A percentile compares a stretch with the other conserved stretches of the same genome.
phyloP scores from a whole-genome alignment of 306 rosid genomes.

The Trifolium repens region DNA sequence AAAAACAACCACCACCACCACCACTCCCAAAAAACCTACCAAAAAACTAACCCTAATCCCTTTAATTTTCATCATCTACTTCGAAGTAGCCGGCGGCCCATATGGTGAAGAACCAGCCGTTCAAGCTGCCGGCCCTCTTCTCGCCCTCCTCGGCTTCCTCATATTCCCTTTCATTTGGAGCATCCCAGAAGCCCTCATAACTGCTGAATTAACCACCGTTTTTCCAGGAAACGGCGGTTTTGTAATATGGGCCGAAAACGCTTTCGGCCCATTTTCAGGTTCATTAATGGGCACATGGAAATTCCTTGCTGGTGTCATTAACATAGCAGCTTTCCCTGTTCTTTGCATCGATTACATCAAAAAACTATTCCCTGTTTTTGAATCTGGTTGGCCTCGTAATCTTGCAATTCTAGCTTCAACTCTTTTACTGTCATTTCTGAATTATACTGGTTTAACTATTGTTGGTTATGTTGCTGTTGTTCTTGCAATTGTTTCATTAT shows the following conservation, averaged over 20 bases:
- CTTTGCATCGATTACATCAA: conserved; percentile 46
- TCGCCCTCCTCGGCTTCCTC: conserved; percentile 45
- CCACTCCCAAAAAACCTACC: not conserved
- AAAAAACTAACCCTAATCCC: conserved; percentile 49
- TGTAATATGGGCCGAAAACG: conserved; percentile 46
- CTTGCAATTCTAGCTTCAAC: conserved; percentile 28
- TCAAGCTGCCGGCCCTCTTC: conserved; percentile 48
- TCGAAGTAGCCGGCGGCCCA: conserved; percentile 55
- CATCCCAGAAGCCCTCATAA: conserved; percentile 46
- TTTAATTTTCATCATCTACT: conserved; percentile 50
- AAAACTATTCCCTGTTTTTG: conserved; percentile 35
- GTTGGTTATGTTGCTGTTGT: conserved; percentile 46
- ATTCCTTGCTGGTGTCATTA: conserved; percentile 51
- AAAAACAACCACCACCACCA: not conserved
- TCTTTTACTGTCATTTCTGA: conserved; percentile 35
- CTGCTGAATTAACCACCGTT: conserved; percentile 48
- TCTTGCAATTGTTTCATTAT: conserved; percentile 19
- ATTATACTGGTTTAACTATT: conserved; percentile 41
- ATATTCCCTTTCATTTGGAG: conserved; percentile 54
- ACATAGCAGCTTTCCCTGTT: conserved; percentile 44
- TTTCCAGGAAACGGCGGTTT: conserved; percentile 49
- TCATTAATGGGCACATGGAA: conserved; percentile 50
- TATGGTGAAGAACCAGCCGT: conserved; percentile 55
- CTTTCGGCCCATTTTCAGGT: conserved; percentile 50
- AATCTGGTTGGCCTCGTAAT: conserved; percentile 45